Evolutionary conservation across 116 monocot species (phyloP), one percentile per base, ranked within the genome.

Genomic region (Iris pallida): DNA sequence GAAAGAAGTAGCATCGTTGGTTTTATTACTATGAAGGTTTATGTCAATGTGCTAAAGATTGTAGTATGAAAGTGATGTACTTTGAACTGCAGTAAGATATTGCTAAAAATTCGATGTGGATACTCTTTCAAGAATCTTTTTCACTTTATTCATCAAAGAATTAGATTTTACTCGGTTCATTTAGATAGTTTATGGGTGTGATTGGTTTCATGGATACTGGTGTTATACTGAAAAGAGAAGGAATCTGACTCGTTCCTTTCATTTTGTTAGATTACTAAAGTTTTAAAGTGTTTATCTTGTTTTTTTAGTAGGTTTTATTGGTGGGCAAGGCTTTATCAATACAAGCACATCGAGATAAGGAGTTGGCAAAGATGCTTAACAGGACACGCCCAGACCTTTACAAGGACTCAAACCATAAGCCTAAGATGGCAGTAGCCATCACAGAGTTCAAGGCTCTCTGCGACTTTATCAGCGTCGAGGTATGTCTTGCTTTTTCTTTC

Each of bases 281-380:
- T 4, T 60, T n/a, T n/a, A n/a, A n/a, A n/a, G n/a, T 60, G n/a
- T n/a, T n/a, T 12, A 46, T 41, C 13, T 44, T 49, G 11, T 8
- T 62, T n/a, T 61, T 45, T 45, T 3, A 42, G 0, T 62, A 94
- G 94, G 90, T 94, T 8, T 65, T 94, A 67, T 94, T 90, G 20
- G 94, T 94, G 74, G 78, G 76, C 0, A 94, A 94, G 75, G 90
- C 90, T 20, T 66, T 94, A 66, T 94, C 88, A 20, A 94, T 94
- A 59, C 94, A 94, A 66, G 90, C 88, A 0, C 94, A 94, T 59
- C 94, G 90, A 42, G 90, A 94, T 52, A 94, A 90, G 79, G 71
- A 85, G 30, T 57, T 90, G 68, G 88, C 94, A 12, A 55, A 61
- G 71, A 40, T 72, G 52, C 81, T 94, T 58, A 85, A 90, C 76